phyloP scores from a whole-genome alignment of 163 green algal genomes.

The Chloromonas sp. region DNA sequence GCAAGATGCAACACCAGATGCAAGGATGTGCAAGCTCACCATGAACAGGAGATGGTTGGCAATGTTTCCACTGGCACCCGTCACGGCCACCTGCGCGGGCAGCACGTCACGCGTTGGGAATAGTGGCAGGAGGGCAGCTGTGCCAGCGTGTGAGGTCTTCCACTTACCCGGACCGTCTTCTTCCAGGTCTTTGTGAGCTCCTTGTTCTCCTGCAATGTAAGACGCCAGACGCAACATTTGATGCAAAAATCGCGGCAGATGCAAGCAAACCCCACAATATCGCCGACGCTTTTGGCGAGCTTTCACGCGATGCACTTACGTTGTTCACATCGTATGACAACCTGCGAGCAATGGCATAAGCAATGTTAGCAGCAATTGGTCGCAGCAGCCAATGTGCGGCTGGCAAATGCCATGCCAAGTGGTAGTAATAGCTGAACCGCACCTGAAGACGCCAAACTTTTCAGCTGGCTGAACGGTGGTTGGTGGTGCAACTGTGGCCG shows the following conservation, averaged over 20 bases:
- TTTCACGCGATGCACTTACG: neutral
- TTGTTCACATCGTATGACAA: neutral
- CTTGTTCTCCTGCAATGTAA: neutral
- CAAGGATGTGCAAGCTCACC: slow-evolving; percentile 22
- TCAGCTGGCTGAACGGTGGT: neutral
- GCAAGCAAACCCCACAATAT: too few relatives aligned
- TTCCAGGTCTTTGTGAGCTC: neutral
- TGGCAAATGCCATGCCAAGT: too few relatives aligned
- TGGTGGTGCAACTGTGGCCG: neutral
- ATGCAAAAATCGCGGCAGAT: too few relatives aligned
- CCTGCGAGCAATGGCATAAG: neutral
- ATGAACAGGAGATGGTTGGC: slow-evolving; percentile 92
- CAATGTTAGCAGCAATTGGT: too few relatives aligned
- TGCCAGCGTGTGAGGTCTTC: too few relatives aligned
- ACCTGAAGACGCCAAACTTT: neutral
- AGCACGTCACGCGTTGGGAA: too few relatives aligned
- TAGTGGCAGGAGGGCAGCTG: too few relatives aligned
- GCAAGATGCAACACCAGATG: too few relatives aligned
- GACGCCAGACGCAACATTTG: too few relatives aligned
- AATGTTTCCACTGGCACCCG: slow-evolving; percentile 82
- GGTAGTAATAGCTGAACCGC: too few relatives aligned
- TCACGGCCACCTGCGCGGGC: slow-evolving; percentile 49
- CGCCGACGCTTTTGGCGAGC: too few relatives aligned
- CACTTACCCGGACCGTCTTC: neutral
- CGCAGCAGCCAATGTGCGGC: too few relatives aligned